Base-by-base conservation (phyloP, 768 basidiomycete genomes). In the Lactarius akahatsu region DNA sequence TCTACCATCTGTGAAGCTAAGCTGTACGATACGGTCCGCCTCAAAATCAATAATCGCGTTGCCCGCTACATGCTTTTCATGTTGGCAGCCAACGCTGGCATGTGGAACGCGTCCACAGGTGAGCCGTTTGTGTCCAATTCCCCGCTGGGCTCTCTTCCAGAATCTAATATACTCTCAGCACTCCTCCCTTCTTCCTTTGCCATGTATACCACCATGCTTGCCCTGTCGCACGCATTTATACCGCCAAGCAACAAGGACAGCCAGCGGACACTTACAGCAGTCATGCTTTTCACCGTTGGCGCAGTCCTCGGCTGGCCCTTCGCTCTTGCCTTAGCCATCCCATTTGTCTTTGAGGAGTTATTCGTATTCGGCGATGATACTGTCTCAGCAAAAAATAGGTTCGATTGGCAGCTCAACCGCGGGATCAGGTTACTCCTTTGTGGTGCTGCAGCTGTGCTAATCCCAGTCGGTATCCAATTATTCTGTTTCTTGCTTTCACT, bases 271-370 rank as follows among this genome's bases (percentile, higher is more conserved):
- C 75, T 90, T 32, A 77, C 81, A 9, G 86, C 91, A 0, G 91
- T 91, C 0, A 65, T 89, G 56, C 77, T 82, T 57, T 92, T 94
- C 74, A 93, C 92, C 1, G 74, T 86, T 7, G 96, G 93, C 6
- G 92, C 88, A 1, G 85, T 98, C 59, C 84, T 98, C 40, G 97
- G 96, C 6, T 99, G 97, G 97, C 97, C 97, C 7, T 99, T 99
- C 75, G 82, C 92, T n/a, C 81, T 94, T 20, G 87, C 92, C 0
- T 81, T 98, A 8, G 86, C 92, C 0, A 77, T 97, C 16, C 97
- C 97, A 1, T 96, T 96, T 71, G 86, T 96, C 15, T 76, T 92
- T 56, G 97, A 98, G 75, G 94, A 98, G 74, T 79, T 98, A 26
- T 91, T 94, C 72, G 75, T 96, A 28, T 85, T 80, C 62, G 88